Evolutionary conservation across 2,329 filamentous ascomycete genomes (phyloP), one percentile per base, ranked within the genome.

Genomic region (Hypoxylon sp.): DNA sequence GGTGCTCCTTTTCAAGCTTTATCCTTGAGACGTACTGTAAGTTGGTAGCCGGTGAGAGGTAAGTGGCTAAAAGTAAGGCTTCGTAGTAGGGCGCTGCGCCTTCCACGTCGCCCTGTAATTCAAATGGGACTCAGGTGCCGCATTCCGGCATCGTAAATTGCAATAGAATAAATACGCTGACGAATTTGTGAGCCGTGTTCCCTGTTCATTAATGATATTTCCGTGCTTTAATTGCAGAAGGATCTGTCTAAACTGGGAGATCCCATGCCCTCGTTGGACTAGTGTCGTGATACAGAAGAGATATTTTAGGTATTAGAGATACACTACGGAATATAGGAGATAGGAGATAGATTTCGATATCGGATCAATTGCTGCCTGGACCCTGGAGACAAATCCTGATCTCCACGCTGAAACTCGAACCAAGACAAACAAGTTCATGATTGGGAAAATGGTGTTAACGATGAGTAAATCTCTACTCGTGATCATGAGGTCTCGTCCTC

Each of bases 351-450:
- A 17, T 21, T 43, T 60, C 32, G 55, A 55, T 28, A 21, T 65
- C 45, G 13, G 56, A 61, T 63, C 48, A 58, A 30, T 56, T 50
- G 58, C 60, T 62, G 48, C 41, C 45, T 46, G 34, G 58, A 30
- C 46, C 38, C 43, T 60, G 32, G 46, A 36, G 58, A 10, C 21
- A 30, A 43, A 68, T 63, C 66, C 66, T 67, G 4, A 52, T 38
- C 25, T 49, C 34, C 36, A 53, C 41, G 51, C 19, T 45, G 57
- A 52, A 59, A 56, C 55, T 66, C 38, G 55, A 30, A 48, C 50
- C 28, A 51, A 30, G 43, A 43, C 61, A 46, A 55, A n/a, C n/a
- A 64, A 63, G 32, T 58, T 63, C 55, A 58, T 69, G 63, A 63
- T 48, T 38, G 38, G 21, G 10, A 48, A 51, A 52, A 25, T 13